Evolutionary conservation across 192 early-diverging fungal genomes (phyloP), one percentile per base, ranked within the genome.

Genomic region (Phlyctochytrium bullatum): DNA sequence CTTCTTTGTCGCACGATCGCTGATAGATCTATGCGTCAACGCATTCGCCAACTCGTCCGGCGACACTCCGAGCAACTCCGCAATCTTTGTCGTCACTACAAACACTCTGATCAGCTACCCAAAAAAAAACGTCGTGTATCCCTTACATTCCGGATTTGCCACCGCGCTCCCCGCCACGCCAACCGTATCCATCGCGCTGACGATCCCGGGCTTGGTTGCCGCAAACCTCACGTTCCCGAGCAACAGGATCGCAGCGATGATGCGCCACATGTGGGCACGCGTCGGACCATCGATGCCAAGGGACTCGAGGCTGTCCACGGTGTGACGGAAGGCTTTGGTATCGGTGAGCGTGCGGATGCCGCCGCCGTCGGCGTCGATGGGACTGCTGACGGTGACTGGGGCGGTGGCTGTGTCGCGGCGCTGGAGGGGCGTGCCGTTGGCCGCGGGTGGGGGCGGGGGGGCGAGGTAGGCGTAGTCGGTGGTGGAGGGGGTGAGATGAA

Each of bases 171-270:
- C 34, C 16, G 36, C 53, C 0, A 72, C 34, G 12, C 73, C 71
- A 16, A 36, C 62, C 20, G 27, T 73, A 1, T 71, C 60, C n/a
- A 20, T 68, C 16, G 28, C 56, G 36, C 27, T 52, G 61, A 16
- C 25, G 14, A 23, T 27, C 12, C 86, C 90, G 30, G 85, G 82
- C 57, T 82, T 82, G 36, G 81, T 81, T 68, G 90, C 90, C 23
- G 60, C 75, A 76, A 97, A 97, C 68, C 86, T 78, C 24, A 93
- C 78, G 69, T 96, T 96, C 57, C 94, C 94, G 29, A 96, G 73
- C 89, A 95, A 94, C 69, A 96, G 83, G 64, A 96, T 87, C 34
- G 89, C 88, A 3, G 94, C 90, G 29, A 97, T 73, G 76, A 93
- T 90, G 59, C 88, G 81, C 72, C 92, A 88, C 52, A 96, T 91